Percentiles rank a stretch among this genome's conserved stretches.
Conservation (phyloP, 164 flowering plant species). For the Paratinospora sagittata region DNA sequence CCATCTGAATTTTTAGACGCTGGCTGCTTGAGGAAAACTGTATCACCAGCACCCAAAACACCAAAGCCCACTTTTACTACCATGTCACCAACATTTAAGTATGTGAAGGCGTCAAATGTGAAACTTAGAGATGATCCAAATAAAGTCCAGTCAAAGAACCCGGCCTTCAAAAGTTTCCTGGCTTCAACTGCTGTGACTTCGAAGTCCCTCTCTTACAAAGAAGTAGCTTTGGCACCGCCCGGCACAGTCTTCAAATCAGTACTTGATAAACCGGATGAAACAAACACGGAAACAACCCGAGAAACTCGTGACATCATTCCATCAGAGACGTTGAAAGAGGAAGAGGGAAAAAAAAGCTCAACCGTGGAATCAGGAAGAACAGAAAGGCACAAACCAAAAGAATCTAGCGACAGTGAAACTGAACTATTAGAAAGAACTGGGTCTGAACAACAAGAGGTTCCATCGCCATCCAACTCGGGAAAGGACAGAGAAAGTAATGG, state of each 20-base stretch:
- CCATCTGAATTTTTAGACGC: conserved; percentile 26
- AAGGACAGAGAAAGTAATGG: conserved; percentile 41
- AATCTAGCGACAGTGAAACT: conserved; percentile 21
- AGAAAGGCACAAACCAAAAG: conserved; percentile 29
- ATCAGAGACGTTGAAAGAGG: conserved; percentile 27
- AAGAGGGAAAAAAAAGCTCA: conserved; percentile 12
- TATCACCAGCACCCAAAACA: conserved; percentile 28
- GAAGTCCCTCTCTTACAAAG: conserved; percentile 76
- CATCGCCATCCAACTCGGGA: conserved; percentile 19
- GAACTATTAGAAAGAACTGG: conserved; percentile 21
- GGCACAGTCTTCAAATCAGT: conserved; percentile 65
- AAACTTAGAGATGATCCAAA: conserved; percentile 25
- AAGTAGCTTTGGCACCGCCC: conserved; percentile 81
- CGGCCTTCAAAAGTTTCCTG: conserved; percentile 21
- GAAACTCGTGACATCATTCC: conserved; percentile 7
- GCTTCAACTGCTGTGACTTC: conserved; percentile 45
- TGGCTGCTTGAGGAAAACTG: conserved; percentile 24
- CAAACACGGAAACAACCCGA: conserved; percentile 26
- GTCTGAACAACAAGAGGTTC: conserved; percentile 22
- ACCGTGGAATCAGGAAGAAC: conserved; percentile 15
- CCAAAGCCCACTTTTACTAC: conserved; percentile 25
- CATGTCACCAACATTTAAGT: conserved; percentile 24
- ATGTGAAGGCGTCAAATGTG: conserved; percentile 20
- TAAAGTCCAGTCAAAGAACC: conserved; percentile 26
- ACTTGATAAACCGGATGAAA: conserved; percentile 39